Percentiles rank a stretch among this genome's conserved stretches.
Evolutionary conservation across 306 rosid species (phyloP).

Genomic region (Quercus alba): DNA sequence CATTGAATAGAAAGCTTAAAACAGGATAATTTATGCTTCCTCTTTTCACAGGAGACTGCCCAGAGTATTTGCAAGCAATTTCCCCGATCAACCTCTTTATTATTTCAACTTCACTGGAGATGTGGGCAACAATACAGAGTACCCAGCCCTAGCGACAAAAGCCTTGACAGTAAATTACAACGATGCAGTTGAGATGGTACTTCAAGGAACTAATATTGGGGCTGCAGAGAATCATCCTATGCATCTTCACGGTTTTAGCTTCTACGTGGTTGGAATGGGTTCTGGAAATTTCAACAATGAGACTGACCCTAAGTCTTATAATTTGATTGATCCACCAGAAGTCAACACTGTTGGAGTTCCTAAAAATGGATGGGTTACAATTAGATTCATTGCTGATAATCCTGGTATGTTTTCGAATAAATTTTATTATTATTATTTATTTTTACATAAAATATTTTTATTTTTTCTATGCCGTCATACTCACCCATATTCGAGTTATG

Average conservation of each 20-base stretch:
- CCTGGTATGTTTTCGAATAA: slow-evolving; percentile 12
- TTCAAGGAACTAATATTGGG: slow-evolving; percentile 42
- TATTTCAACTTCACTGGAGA: slow-evolving; percentile 36
- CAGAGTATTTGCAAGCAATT: not conserved
- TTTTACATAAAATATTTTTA: no score
- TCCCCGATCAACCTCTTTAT: slow-evolving; percentile 39
- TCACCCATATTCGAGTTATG: no score
- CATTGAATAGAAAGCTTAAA: no score
- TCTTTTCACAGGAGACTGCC: not conserved
- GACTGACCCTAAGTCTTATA: slow-evolving; percentile 16
- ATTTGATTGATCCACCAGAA: slow-evolving; percentile 31
- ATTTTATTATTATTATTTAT: no score
- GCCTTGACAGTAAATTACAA: slow-evolving; percentile 36
- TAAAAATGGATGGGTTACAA: slow-evolving; percentile 30
- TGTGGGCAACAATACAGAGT: not conserved
- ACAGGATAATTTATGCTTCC: not conserved
- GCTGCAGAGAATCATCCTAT: slow-evolving; percentile 31
- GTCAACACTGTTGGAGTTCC: slow-evolving; percentile 28
- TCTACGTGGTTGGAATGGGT: slow-evolving; percentile 34
- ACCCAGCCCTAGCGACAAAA: slow-evolving; percentile 33
- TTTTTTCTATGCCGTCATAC: no score
- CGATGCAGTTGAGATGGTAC: slow-evolving; percentile 35
- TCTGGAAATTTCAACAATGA: slow-evolving; percentile 19
- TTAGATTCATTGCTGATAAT: slow-evolving; percentile 29
- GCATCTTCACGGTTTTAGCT: slow-evolving; percentile 31